Evolutionary conservation across 1,139 yeast species (phyloP), one percentile per base, ranked within the genome.

Genomic region (Lodderomyces margitis): DNA sequence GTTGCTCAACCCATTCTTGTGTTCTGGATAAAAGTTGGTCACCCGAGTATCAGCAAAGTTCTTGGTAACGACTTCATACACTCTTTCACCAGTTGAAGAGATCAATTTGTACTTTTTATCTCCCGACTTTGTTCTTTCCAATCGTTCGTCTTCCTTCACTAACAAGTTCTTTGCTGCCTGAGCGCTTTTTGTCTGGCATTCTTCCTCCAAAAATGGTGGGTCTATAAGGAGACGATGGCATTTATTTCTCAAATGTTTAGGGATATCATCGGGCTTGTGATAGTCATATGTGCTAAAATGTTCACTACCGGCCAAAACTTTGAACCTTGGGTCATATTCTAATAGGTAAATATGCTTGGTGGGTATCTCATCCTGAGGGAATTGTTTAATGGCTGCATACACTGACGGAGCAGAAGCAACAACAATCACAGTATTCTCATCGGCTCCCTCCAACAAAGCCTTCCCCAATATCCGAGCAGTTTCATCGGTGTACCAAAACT

Each of bases 391-490:
- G 1, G 94, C 94, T 1, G 96, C 95, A 62, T 82, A 89, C 2
- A 87, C 96, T 0, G 96, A 85, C 5, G 97, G 96, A 1, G 96
- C 96, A 65, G 92, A 82, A 1, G 87, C 87, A 44, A 89, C 75
- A 34, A 83, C 87, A 38, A 87, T 72, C 1, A 80, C 80, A 0
- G 95, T 84, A 35, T 77, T 71, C 45, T 73, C 75, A 50, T 80
- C 84, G 1, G 95, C 94, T 5, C 88, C 94, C 34, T 81, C 86
- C 16, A 87, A 61, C 31, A 88, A 66, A 14, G 87, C 94, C 45
- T 74, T 76, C 0, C 87, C 94, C 19, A 87, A 62, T 0, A 64
- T 58, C 36, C 71, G 74, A 0, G 96, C 89, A 1, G 96, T 89
- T 4, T 68, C 66, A 47, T 87, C 91, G 39, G 74, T 62, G 56